Conservation (phyloP, 208 protist species). For the Vickermania ingenoplastis region DNA sequence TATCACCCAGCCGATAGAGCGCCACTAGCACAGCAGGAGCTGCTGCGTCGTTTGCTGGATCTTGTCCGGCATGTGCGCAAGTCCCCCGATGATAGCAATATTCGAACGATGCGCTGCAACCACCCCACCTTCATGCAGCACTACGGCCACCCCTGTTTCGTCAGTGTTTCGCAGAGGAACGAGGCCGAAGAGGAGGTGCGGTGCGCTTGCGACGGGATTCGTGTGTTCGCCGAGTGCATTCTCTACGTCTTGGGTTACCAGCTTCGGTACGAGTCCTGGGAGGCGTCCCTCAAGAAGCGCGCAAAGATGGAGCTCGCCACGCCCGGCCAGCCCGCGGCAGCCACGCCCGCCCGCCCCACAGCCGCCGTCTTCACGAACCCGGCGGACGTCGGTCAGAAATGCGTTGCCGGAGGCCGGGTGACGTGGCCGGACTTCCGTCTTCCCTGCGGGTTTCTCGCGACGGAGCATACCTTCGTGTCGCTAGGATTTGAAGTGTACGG, state of each 20-base stretch:
- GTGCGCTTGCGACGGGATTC: constrained; percentile 16
- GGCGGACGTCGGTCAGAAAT: background rate
- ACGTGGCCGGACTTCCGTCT: constrained; percentile 14
- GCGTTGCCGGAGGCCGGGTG: background rate
- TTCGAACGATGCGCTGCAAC: constrained; percentile 64
- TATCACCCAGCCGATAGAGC: constrained; percentile 9
- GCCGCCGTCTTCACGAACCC: background rate
- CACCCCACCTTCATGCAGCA: constrained; percentile 53
- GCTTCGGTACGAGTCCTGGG: constrained; percentile 43
- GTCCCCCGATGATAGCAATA: constrained; percentile 69
- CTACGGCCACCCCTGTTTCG: constrained; percentile 54
- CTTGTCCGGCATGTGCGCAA: constrained; percentile 41
- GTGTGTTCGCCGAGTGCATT: constrained; percentile 34
- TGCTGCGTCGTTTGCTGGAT: constrained; percentile 17
- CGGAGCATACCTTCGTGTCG: constrained; percentile 25
- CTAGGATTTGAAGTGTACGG: constrained; percentile 76
- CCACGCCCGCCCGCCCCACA: background rate
- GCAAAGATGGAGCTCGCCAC: constrained; percentile 3
- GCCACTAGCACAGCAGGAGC: constrained; percentile 4
- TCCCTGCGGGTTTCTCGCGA: constrained; percentile 45
- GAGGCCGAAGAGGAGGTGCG: background rate
- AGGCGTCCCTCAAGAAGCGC: constrained; percentile 11
- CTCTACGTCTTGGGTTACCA: constrained; percentile 63
- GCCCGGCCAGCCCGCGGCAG: background rate
- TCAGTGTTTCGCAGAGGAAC: background rate